Conservation (phyloP, 2,329 filamentous ascomycete genomes). For the Phialemonium atrogriseum region DNA sequence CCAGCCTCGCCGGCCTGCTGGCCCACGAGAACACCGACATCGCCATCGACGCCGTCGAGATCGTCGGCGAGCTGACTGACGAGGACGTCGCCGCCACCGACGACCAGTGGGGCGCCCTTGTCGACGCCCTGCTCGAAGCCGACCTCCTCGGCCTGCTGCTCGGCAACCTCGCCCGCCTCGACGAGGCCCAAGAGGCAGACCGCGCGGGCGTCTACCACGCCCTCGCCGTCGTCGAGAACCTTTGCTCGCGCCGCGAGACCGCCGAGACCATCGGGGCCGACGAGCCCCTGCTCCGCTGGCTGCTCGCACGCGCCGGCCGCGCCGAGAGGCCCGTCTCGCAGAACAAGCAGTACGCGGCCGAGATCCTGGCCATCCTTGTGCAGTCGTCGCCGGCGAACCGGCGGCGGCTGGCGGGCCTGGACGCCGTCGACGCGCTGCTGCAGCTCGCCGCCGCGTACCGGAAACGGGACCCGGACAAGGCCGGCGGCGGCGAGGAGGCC, state of each 20-base stretch:
- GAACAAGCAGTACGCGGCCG: constrained; percentile 92
- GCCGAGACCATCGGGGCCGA: constrained; percentile 67
- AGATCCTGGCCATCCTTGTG: constrained; percentile 81
- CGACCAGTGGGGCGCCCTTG: constrained; percentile 71
- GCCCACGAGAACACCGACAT: constrained; percentile 97
- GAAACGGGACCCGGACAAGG: constrained; percentile 75
- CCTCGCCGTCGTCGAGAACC: constrained; percentile 73
- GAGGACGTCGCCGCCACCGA: constrained; percentile 81
- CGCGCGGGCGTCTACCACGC: constrained; percentile 81
- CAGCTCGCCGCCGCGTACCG: constrained; percentile 81
- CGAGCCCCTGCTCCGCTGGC: constrained; percentile 63
- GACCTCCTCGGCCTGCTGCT: constrained; percentile 68
- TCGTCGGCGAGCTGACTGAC: constrained; percentile 84
- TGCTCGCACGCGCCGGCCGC: constrained; percentile 64
- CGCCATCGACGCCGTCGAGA: constrained; percentile 82
- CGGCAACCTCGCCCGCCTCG: constrained; percentile 69
- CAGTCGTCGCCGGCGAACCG: constrained; percentile 66
- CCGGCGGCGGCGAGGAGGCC: constrained; percentile 81
- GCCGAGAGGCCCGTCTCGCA: constrained; percentile 65
- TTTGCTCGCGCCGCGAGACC: constrained; percentile 62
- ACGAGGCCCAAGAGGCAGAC: constrained; percentile 67
- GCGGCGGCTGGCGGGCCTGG: constrained; percentile 50
- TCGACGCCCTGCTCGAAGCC: constrained; percentile 56
- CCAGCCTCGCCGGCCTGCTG: constrained; percentile 69
- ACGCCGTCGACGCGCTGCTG: constrained; percentile 72